These are phyloP conservation scores for Aspergillus udagawae DNA, from an alignment of 2,329 filamentous ascomycete species.

Conservation along the genomic window DNA sequence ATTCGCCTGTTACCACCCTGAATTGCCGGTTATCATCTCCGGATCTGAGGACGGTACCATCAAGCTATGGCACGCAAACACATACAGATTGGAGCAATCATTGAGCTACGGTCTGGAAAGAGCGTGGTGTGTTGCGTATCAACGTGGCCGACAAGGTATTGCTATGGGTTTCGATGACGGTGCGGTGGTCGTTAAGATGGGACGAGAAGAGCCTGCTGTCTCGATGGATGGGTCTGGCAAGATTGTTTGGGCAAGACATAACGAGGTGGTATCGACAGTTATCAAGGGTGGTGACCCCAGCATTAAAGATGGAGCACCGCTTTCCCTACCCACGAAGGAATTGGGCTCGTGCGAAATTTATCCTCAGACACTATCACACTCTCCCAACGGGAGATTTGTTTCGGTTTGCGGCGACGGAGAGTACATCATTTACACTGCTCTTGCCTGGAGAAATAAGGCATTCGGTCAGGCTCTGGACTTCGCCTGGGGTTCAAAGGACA, in stretches of 20 bases:
- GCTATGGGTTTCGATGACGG: slow-evolving; percentile 97
- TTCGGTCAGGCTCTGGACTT: slow-evolving; percentile 96
- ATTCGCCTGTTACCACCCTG: slow-evolving; percentile 96
- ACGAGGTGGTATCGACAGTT: slow-evolving; percentile 88
- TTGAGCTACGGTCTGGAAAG: slow-evolving; percentile 93
- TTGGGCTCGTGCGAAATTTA: slow-evolving; percentile 95
- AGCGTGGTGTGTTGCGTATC: slow-evolving; percentile 96
- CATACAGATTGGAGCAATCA: slow-evolving; percentile 92
- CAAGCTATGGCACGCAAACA: slow-evolving; percentile 98
- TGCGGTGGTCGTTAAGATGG: slow-evolving; percentile 96
- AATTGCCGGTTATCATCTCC: slow-evolving; percentile 94
- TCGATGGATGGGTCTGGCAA: slow-evolving; percentile 97
- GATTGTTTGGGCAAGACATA: slow-evolving; percentile 92
- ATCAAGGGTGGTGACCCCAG: slow-evolving; percentile 86
- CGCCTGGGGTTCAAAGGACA: slow-evolving; percentile 93
- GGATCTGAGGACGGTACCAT: slow-evolving; percentile 96
- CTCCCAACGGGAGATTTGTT: slow-evolving; percentile 89
- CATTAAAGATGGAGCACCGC: slow-evolving; percentile 83
- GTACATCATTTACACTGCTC: slow-evolving; percentile 97
- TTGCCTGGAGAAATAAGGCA: slow-evolving; percentile 95
- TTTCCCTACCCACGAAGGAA: slow-evolving; percentile 86
- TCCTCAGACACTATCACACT: slow-evolving; percentile 89
- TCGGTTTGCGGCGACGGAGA: slow-evolving; percentile 93
- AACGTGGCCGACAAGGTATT: slow-evolving; percentile 88
- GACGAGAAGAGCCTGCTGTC: slow-evolving; percentile 92